Evolutionary conservation across 2,329 filamentous ascomycete species (phyloP), one percentile per base, ranked within the genome.

Genomic region (Epichloe baconii): DNA sequence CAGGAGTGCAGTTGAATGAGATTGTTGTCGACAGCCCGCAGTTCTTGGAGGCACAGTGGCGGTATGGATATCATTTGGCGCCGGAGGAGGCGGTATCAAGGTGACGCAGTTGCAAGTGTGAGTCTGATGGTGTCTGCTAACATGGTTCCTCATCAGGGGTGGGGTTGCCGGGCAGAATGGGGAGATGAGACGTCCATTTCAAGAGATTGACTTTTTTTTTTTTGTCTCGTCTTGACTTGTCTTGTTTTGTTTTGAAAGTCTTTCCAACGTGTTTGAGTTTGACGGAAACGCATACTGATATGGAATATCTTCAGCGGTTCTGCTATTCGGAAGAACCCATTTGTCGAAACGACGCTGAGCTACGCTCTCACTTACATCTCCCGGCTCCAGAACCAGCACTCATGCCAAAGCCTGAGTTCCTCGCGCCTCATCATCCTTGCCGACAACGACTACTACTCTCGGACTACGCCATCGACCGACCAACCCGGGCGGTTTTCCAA

Each of bases 401-500:
- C 69, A 5, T 58, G 62, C 38, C 66, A 70, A 58, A 77, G 69
- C 62, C 81, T 93, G 62, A 76, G 76, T 14, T 80, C 89, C 4
- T 71, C 85, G 34, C 80, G 80, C 14, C 79, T 97, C 65, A 89
- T 86, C 54, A 91, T 98, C 64, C 79, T 97, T 37, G 91, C 93
- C 54, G 89, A 96, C 70, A 90, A 93, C 63, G 88, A 94, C 71
- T 98, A 98, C 77, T 98, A 97, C 73, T 96, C 93, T 4, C 81
- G 66, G 52, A 64, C 72, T 17, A 64, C 66, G 51, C 66, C 61
- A 23, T 62, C 59, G 11, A 52, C 48, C 8, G 48, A 53, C 19
- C 48, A 55, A 63, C 60, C 57, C 53, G 68, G 60, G 15, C 80
- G 81, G 55, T 97, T 97, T 71, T 77, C 81, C 56, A 78, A 83